A percentile compares a stretch with the other conserved stretches of the same genome.
phyloP scores from a whole-genome alignment of 2,329 filamentous ascomycete species.

The Talaromyces atroroseus region DNA sequence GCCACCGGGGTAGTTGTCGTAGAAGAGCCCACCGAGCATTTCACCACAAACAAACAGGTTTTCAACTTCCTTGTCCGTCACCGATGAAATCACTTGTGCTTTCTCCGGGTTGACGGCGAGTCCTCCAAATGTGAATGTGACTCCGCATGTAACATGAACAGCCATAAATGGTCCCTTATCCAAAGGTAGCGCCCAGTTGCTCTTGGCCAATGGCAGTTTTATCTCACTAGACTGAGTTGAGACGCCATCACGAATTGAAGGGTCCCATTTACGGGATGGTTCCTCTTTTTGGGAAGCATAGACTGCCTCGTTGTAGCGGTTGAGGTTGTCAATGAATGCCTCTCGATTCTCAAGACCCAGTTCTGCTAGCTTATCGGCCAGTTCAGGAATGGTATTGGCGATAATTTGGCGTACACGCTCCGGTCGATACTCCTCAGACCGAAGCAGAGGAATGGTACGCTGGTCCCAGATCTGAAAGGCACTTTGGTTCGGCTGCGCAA shows the following conservation, averaged over 20 bases:
- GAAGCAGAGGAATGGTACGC: slow-evolving; percentile 47
- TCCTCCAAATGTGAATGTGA: slow-evolving; percentile 66
- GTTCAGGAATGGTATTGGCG: slow-evolving; percentile 49
- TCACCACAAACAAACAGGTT: slow-evolving; percentile 59
- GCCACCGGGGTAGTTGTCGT: slow-evolving; percentile 59
- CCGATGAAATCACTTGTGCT: slow-evolving; percentile 46
- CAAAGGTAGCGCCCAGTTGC: slow-evolving; percentile 61
- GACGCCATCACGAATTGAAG: slow-evolving; percentile 56
- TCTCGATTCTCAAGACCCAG: slow-evolving; percentile 44
- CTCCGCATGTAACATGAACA: slow-evolving; percentile 59
- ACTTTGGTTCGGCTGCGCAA: slow-evolving; percentile 52
- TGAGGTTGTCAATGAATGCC: slow-evolving; percentile 49
- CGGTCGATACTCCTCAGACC: slow-evolving; percentile 57
- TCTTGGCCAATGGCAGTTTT: slow-evolving; percentile 50
- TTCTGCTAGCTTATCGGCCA: slow-evolving; percentile 47
- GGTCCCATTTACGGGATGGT: slow-evolving; percentile 49
- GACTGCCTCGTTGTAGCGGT: slow-evolving; percentile 56
- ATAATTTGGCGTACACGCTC: slow-evolving; percentile 52
- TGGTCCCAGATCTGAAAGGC: slow-evolving; percentile 64
- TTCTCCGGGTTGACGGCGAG: slow-evolving; percentile 53
- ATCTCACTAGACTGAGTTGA: slow-evolving; percentile 51
- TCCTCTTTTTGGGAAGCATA: slow-evolving; percentile 43
- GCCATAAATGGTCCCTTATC: slow-evolving; percentile 56
- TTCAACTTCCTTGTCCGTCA: slow-evolving; percentile 43
- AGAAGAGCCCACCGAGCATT: slow-evolving; percentile 62